These are phyloP conservation scores for Rickenella mellea DNA, from an alignment of 768 basidiomycete species.

Conservation along the genomic window DNA sequence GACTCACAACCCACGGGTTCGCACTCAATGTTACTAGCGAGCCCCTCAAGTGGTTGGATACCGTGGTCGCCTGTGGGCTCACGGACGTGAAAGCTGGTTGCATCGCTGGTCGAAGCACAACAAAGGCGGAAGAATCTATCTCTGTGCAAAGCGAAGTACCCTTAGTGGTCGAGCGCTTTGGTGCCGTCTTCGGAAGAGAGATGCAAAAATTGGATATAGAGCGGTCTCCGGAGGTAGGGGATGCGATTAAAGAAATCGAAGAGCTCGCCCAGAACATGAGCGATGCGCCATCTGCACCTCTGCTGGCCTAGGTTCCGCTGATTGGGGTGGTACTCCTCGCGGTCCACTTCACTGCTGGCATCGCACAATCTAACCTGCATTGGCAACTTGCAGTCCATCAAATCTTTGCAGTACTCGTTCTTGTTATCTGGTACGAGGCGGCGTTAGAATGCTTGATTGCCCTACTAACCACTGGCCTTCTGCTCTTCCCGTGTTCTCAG, in stretches of 20 bases:
- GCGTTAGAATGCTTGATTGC: too few relatives aligned
- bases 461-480: too few relatives aligned
- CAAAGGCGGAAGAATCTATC: slow-evolving; percentile 13
- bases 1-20: slow-evolving; percentile 93
- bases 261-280: slow-evolving; percentile 22
- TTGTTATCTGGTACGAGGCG: too few relatives aligned
- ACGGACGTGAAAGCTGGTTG: slow-evolving; percentile 72
- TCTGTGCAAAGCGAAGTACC: slow-evolving; percentile 42
- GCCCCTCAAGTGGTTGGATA: slow-evolving; percentile 77
- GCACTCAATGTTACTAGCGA: slow-evolving; percentile 82
- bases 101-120: slow-evolving; percentile 38
- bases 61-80: slow-evolving; percentile 86
- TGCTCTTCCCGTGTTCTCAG: too few relatives aligned
- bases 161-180: slow-evolving; percentile 27
- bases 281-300: not conserved
- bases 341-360: too few relatives aligned
- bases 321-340: too few relatives aligned
- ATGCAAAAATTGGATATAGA: slow-evolving; percentile 30
- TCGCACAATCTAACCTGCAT: too few relatives aligned
- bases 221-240: slow-evolving; percentile 36
- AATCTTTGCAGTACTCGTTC: too few relatives aligned
- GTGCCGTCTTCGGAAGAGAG: slow-evolving; percentile 17
- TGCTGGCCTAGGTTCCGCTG: too few relatives aligned
- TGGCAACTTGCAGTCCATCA: too few relatives aligned
- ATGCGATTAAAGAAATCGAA: slow-evolving; percentile 38